Percentiles rank a stretch among this genome's conserved stretches.
Conservation (phyloP, 1,139 yeast genomes). For the Hemisphaericaspora lyxosophila region DNA sequence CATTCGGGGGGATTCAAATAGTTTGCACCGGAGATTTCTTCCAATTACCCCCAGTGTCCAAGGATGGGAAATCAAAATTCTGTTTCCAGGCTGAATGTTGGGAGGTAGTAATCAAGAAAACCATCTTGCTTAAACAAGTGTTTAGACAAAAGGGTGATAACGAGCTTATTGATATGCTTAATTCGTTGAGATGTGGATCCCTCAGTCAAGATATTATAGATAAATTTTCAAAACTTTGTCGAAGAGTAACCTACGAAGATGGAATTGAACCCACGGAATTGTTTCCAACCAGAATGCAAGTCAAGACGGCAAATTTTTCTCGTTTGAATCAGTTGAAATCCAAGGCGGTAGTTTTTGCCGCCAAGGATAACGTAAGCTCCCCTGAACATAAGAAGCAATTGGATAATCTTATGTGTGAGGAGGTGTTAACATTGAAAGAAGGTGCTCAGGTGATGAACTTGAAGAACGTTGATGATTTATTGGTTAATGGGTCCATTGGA, state of each 20-base stretch:
- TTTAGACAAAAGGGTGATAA: conserved; percentile 74
- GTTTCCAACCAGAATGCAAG: conserved; percentile 74
- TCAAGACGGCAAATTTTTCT: conserved; percentile 61
- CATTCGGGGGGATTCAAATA: conserved; percentile 83
- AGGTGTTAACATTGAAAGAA: conserved; percentile 44
- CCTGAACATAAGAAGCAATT: conserved; percentile 25
- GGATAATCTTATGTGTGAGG: conserved; percentile 50
- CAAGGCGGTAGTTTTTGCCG: conserved; percentile 47
- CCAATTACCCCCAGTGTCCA: conserved; percentile 80
- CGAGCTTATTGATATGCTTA: conserved; percentile 69
- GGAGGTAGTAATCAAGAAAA: conserved; percentile 52
- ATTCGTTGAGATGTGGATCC: conserved; percentile 68
- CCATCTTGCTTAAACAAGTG: conserved; percentile 60
- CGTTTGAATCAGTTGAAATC: conserved; percentile 42
- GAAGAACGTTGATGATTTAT: conserved; percentile 40
- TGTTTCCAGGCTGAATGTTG: conserved; percentile 63
- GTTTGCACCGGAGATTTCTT: conserved; percentile 82
- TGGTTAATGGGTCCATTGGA: conserved; percentile 62
- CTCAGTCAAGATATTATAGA: conserved; percentile 45
- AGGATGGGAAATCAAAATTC: conserved; percentile 37
- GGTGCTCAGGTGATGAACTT: conserved; percentile 65
- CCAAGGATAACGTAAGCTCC: conserved; percentile 46
- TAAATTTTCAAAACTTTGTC: conserved; percentile 48
- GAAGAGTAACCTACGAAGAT: conserved; percentile 61
- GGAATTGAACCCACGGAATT: conserved; percentile 81